Evolutionary conservation across 2,329 filamentous ascomycete genomes (phyloP).

Genomic region (Hymenoscyphus albidus): DNA sequence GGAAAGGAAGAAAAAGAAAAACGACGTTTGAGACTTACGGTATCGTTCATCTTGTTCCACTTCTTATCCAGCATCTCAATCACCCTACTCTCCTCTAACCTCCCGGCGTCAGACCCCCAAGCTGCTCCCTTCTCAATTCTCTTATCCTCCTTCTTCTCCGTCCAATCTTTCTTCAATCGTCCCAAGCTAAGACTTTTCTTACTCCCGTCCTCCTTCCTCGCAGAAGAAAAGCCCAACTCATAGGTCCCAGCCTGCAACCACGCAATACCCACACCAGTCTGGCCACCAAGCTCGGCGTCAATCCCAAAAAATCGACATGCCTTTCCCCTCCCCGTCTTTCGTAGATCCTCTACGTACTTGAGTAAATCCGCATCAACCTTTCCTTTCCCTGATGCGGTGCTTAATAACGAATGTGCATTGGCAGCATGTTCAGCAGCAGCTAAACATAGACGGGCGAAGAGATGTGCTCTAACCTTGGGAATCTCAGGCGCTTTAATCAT

Average conservation of each 20-base stretch:
- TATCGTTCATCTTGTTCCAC: conserved; percentile 92
- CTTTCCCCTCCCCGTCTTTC: conserved; percentile 71
- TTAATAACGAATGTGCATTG: conserved; percentile 57
- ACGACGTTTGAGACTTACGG: conserved; percentile 49
- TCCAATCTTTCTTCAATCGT: conserved; percentile 68
- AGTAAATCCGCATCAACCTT: conserved; percentile 63
- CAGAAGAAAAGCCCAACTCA: conserved; percentile 63
- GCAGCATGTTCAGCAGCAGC: conserved; percentile 84
- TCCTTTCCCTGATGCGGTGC: conserved; percentile 39
- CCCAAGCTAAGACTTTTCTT: conserved; percentile 50
- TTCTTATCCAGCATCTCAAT: conserved; percentile 83
- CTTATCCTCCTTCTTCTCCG: conserved; percentile 74
- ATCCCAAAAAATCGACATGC: conserved; percentile 89
- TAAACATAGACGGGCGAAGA: conserved; percentile 84
- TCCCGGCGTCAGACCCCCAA: conserved; percentile 83
- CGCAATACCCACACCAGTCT: conserved; percentile 79
- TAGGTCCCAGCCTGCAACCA: conserved; percentile 78
- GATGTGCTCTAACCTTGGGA: conserved; percentile 79
- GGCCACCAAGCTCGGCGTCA: conserved; percentile 77
- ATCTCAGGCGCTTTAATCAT: conserved; percentile 91
- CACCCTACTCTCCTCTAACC: conserved; percentile 77
- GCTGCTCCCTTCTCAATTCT: conserved; percentile 67
- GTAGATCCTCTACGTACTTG: conserved; percentile 72
- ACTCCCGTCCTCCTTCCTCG: conserved; percentile 45
- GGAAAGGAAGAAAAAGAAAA: no score